A percentile compares a stretch with the other conserved stretches of the same genome.
Evolutionary conservation across 1,284 basidiomycete genomes (phyloP).

Genomic region (Prillingera fragicola): DNA sequence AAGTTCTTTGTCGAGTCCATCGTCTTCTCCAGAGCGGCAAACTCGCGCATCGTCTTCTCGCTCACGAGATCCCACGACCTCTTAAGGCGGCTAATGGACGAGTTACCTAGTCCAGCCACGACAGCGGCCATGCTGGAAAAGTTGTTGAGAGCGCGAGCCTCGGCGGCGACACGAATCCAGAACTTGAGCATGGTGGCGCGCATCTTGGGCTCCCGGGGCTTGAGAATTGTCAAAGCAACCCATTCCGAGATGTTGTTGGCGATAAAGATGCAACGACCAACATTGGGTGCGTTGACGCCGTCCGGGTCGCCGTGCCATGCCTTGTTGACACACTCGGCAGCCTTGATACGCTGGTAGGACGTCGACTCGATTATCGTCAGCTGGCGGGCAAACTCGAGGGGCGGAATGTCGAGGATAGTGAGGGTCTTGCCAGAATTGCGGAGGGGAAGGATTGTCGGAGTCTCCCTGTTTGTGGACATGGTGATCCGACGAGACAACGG

Average conservation of each 20-base stretch:
- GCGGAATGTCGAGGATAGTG: slow-evolving; percentile 53
- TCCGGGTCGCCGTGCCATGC: slow-evolving; percentile 33
- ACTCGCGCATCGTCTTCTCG: slow-evolving; percentile 46
- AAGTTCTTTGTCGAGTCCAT: slow-evolving; percentile 91
- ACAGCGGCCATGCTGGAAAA: slow-evolving; percentile 97
- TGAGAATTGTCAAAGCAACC: slow-evolving; percentile 80
- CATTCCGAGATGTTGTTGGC: slow-evolving; percentile 78
- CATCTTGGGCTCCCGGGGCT: slow-evolving; percentile 72
- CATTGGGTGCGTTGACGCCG: slow-evolving; percentile 23
- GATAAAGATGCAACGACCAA: slow-evolving; percentile 80
- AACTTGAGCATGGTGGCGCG: slow-evolving; percentile 79
- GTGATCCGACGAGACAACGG: slow-evolving; percentile 42
- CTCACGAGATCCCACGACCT: slow-evolving; percentile 66
- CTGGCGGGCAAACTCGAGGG: slow-evolving; percentile 87
- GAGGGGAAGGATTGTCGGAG: too few relatives aligned
- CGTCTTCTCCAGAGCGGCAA: slow-evolving; percentile 67
- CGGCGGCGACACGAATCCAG: slow-evolving; percentile 83
- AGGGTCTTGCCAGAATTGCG: slow-evolving; percentile 25
- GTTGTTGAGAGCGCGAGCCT: slow-evolving; percentile 80
- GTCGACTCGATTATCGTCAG: slow-evolving; percentile 85
- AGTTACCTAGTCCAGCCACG: slow-evolving; percentile 86
- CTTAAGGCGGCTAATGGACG: slow-evolving; percentile 84
- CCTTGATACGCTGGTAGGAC: slow-evolving; percentile 80
- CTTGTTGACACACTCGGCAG: slow-evolving; percentile 77
- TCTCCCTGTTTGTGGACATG: background rate